Conservation (phyloP, 1,139 yeast genomes). For the Blastobotrys illinoisensis region DNA sequence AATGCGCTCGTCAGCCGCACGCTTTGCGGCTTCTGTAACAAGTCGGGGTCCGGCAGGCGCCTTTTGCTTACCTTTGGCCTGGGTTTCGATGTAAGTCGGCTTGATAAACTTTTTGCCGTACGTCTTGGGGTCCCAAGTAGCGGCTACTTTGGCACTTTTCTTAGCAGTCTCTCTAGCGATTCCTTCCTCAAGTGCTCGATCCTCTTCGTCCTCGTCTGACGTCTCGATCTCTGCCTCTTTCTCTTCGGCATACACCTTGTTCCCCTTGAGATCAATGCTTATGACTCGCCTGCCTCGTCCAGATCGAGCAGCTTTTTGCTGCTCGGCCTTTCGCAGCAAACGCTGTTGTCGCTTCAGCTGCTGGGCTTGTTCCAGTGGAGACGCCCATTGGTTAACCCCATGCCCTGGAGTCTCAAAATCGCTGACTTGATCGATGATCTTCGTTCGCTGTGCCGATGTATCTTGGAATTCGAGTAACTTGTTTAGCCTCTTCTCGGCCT, state of each 20-base stretch:
- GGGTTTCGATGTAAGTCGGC: slow-evolving; percentile 13
- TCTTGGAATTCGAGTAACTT: slow-evolving; percentile 75
- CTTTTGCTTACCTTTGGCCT: slow-evolving; percentile 3
- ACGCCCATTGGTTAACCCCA: slow-evolving; percentile 70
- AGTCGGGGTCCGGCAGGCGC: background rate
- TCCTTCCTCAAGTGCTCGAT: slow-evolving; percentile 7
- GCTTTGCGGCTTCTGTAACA: background rate
- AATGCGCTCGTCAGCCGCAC: background rate
- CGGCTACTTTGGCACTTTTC: slow-evolving; percentile 12
- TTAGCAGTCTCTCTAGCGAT: slow-evolving; percentile 14
- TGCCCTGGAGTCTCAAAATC: slow-evolving; percentile 61
- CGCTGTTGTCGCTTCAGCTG: slow-evolving; percentile 77
- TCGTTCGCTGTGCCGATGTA: slow-evolving; percentile 83
- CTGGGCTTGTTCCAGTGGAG: slow-evolving; percentile 82
- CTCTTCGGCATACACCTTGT: slow-evolving; percentile 51
- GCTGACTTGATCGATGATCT: slow-evolving; percentile 87
- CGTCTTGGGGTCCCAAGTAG: slow-evolving; percentile 24
- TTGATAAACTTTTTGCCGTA: slow-evolving; percentile 33
- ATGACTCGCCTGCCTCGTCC: slow-evolving; percentile 74
- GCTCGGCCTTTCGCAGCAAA: slow-evolving; percentile 57
- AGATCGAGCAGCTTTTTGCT: slow-evolving; percentile 48
- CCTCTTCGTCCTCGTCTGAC: slow-evolving; percentile 18
- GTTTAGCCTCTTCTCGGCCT: slow-evolving; percentile 58
- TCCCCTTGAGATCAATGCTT: slow-evolving; percentile 73
- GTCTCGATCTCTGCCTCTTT: slow-evolving; percentile 26